Evolutionary conservation across 2,329 filamentous ascomycete species (phyloP).

Genomic region (Colletotrichum musicola): DNA sequence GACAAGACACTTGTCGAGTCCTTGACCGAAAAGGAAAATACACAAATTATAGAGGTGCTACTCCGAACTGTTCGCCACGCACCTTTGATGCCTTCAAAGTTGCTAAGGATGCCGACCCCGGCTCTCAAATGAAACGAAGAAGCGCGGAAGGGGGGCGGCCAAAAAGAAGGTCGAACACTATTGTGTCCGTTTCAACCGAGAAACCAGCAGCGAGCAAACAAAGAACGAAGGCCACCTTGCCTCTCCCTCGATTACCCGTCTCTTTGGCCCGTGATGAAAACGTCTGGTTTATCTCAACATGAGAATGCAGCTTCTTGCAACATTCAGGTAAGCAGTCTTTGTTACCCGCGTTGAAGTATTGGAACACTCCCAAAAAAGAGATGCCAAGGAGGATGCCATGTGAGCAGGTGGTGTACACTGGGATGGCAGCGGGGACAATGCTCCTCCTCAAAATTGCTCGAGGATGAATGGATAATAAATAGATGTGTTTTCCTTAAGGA

Average conservation of each 20-base stretch:
- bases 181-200: neutral
- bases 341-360: too few species aligned
- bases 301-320: too few species aligned
- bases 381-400: neutral
- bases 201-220: neutral
- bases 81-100: too few species aligned
- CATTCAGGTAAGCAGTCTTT: too few species aligned
- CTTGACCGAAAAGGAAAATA: too few species aligned
- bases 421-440: neutral
- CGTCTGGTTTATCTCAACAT: neutral
- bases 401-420: neutral
- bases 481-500: neutral
- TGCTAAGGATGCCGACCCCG: neutral
- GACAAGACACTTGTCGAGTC: too few species aligned
- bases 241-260: neutral
- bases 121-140: neutral
- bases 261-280: slow-evolving; percentile 4
- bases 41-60: too few species aligned
- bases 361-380: neutral
- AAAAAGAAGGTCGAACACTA: neutral
- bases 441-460: neutral
- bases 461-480: neutral
- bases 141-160: too few species aligned
- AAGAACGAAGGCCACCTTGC: slow-evolving; percentile 16
- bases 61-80: too few species aligned